These are phyloP conservation scores for Rhizopogon sp. DNA, from an alignment of 768 basidiomycete genomes.

Conservation along the genomic window DNA sequence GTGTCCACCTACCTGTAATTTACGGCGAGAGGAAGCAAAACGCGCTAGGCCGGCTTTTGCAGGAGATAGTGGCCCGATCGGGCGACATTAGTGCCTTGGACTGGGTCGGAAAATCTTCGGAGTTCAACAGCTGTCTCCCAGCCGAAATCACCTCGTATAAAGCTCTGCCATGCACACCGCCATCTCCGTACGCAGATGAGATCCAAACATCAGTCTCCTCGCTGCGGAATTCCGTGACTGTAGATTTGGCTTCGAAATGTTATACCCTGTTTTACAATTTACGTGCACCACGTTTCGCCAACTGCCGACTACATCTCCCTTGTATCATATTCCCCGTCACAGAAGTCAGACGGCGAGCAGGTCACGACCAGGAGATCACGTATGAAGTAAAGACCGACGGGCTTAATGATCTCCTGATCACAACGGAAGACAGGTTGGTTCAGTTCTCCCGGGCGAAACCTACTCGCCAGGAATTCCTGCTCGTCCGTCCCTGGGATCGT, in stretches of 20 bases:
- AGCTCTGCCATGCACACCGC: background rate
- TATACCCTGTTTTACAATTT: background rate
- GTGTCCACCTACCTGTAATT: background rate
- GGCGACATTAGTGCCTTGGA: background rate
- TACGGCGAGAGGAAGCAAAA: background rate
- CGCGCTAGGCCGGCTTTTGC: conserved; percentile 1
- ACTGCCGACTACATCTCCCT: conserved; percentile 3
- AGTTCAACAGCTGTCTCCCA: conserved; percentile 4
- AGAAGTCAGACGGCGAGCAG: background rate
- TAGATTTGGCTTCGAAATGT: background rate
- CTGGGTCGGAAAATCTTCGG: background rate
- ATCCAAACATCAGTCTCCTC: background rate
- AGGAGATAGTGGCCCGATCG: background rate
- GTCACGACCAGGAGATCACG: background rate
- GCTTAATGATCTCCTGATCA: background rate
- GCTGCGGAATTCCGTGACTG: background rate
- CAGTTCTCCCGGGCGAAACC: background rate
- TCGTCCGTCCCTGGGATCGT: conserved; percentile 11
- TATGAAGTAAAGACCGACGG: background rate
- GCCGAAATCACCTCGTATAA: background rate
- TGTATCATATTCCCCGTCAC: conserved; percentile 4
- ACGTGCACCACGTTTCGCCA: background rate
- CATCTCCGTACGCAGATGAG: background rate
- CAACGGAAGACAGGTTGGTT: background rate
- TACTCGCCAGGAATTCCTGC: background rate